Evolutionary conservation across 768 basidiomycete species (phyloP).

Genomic region (Porpolomopsis calyptriformis): DNA sequence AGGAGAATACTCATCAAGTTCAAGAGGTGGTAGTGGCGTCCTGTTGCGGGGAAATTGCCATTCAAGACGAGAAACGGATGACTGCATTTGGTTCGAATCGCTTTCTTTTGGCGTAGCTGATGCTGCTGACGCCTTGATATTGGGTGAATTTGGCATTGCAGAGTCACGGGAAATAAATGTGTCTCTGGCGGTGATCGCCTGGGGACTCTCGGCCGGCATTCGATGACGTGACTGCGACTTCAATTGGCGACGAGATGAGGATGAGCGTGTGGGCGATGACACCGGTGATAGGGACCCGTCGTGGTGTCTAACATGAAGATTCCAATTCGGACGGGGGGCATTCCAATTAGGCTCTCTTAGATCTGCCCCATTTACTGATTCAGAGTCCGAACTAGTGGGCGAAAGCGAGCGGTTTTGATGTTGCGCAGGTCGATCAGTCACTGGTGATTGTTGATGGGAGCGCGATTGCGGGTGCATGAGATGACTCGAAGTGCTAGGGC

Average conservation of each 20-base stretch:
- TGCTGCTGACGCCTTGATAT: no score
- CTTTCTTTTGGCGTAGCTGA: background rate
- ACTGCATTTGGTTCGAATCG: constrained; percentile 14
- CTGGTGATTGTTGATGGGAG: constrained; percentile 26
- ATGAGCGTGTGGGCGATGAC: background rate
- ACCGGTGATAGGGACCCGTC: constrained; percentile 6
- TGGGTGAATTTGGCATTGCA: no score
- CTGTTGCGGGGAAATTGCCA: constrained; percentile 31
- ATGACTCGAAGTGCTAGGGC: constrained; percentile 25
- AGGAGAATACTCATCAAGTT: constrained; percentile 18
- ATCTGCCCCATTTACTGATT: constrained; percentile 23
- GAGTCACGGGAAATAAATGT: background rate
- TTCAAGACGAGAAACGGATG: constrained; percentile 15
- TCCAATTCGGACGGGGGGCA: constrained; percentile 52
- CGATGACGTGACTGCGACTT: constrained; percentile 5
- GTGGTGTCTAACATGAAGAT: constrained; percentile 12
- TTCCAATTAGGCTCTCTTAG: constrained; percentile 65
- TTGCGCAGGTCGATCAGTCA: constrained; percentile 13
- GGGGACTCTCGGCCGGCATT: constrained; percentile 16
- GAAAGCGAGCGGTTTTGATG: constrained; percentile 22
- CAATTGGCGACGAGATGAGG: constrained; percentile 6
- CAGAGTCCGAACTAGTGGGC: constrained; percentile 21
- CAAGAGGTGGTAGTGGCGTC: constrained; percentile 25
- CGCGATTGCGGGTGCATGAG: constrained; percentile 28
- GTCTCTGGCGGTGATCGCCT: background rate